phyloP scores from a whole-genome alignment of 371 early-diverging fungal genomes.

The Circinella umbellata region DNA sequence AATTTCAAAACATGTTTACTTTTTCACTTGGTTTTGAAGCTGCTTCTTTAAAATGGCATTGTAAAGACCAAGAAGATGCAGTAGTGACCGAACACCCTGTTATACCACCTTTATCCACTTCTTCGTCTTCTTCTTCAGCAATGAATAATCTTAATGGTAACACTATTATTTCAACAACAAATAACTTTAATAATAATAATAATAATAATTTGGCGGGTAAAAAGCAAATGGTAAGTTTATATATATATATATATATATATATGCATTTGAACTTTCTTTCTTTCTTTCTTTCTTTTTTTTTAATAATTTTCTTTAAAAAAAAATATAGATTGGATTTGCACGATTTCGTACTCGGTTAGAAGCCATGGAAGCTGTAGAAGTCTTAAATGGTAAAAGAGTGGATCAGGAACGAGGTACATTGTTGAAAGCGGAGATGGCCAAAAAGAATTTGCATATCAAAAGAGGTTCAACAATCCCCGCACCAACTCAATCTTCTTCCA shows the following conservation, averaged over 20 bases:
- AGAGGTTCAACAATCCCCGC: slow-evolving; percentile 22
- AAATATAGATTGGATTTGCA: slow-evolving; percentile 48
- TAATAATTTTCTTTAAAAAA: not conserved
- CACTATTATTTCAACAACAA: too few relatives aligned
- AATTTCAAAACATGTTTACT: slow-evolving; percentile 97
- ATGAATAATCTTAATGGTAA: slow-evolving; percentile 1
- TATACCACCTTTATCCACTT: slow-evolving; percentile 28
- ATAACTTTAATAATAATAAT: too few relatives aligned
- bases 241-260: too few relatives aligned
- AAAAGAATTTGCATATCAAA: slow-evolving; percentile 54
- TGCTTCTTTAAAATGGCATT: slow-evolving; percentile 87
- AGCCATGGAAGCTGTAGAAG: slow-evolving; percentile 40
- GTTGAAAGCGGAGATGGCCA: slow-evolving; percentile 54
- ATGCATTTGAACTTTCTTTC: too few relatives aligned
- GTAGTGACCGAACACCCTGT: not conserved
- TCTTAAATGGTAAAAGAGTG: slow-evolving; percentile 40
- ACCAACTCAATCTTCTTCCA: slow-evolving; percentile 2
- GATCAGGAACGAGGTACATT: slow-evolving; percentile 41
- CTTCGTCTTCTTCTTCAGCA: slow-evolving; percentile 11
- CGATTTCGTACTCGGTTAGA: slow-evolving; percentile 45
- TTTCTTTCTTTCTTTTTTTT: too few relatives aligned
- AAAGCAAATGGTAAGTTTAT: slow-evolving; percentile 82
- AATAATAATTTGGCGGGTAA: slow-evolving; percentile 18
- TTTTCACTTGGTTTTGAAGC: slow-evolving; percentile 96
- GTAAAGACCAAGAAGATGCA: slow-evolving; percentile 59